phyloP scores from a whole-genome alignment of 768 basidiomycete species.

The Hortiboletus flavorubellus region DNA sequence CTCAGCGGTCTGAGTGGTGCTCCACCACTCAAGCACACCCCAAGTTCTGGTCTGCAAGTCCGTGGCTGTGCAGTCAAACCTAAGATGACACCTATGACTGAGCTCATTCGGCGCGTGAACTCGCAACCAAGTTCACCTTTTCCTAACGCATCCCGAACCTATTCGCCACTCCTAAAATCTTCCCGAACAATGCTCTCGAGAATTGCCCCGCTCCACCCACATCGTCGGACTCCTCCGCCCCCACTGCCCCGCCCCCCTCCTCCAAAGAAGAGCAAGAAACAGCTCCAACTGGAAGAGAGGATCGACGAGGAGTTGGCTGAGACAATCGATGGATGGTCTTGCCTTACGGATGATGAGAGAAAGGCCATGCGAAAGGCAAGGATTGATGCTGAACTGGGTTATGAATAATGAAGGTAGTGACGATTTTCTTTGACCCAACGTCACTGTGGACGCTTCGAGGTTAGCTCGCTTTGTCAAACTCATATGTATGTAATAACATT shows the following conservation, averaged over 20 bases:
- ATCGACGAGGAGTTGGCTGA: constrained; percentile 82
- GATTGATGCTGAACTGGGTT: constrained; percentile 60
- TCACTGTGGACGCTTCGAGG: neutral
- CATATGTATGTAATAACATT: constrained; percentile 4
- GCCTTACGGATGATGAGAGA: constrained; percentile 40
- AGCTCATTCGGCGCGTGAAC: constrained; percentile 70
- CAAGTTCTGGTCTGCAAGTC: constrained; percentile 8
- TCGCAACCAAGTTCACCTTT: constrained; percentile 61
- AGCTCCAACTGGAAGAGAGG: constrained; percentile 68
- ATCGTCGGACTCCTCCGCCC: constrained; percentile 70
- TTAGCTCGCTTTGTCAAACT: neutral
- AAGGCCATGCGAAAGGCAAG: constrained; percentile 56
- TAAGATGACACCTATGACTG: constrained; percentile 64
- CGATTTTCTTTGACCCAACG: neutral
- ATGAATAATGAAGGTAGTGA: constrained; percentile 35
- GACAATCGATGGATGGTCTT: constrained; percentile 62
- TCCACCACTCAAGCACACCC: constrained; percentile 4
- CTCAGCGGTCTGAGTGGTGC: neutral
- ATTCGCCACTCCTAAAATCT: constrained; percentile 65
- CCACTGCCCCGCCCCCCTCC: constrained; percentile 67
- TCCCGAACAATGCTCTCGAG: constrained; percentile 58
- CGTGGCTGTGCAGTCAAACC: constrained; percentile 46
- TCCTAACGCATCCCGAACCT: constrained; percentile 31
- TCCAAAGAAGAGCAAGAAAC: constrained; percentile 77
- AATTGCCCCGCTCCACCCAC: constrained; percentile 76